Percentiles rank a stretch among this genome's conserved stretches.
Evolutionary conservation across 2,329 filamentous ascomycete species (phyloP).

Genomic region (Stachybotrys chartarum): DNA sequence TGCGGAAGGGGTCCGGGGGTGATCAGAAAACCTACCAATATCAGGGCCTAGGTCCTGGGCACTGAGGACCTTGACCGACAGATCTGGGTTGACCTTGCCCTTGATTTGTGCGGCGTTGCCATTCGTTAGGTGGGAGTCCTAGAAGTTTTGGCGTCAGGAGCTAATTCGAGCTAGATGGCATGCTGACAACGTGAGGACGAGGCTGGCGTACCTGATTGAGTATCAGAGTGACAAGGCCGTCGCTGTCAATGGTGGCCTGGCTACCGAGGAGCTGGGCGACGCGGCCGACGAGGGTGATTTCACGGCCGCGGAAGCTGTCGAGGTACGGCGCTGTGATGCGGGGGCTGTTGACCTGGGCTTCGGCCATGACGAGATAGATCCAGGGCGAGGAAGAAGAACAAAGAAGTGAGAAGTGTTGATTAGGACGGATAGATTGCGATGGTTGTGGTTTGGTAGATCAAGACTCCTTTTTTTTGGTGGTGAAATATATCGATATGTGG

Average conservation of each 20-base stretch:
- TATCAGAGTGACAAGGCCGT: slow-evolving; percentile 66
- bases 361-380: slow-evolving; percentile 41
- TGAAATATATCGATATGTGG: not conserved
- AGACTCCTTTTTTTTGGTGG: not conserved
- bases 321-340: slow-evolving; percentile 79
- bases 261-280: slow-evolving; percentile 78
- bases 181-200: not conserved
- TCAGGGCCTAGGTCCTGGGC: slow-evolving; percentile 61
- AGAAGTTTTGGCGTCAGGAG: not conserved
- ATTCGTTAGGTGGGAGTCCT: slow-evolving; percentile 65
- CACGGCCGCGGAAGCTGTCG: slow-evolving; percentile 63
- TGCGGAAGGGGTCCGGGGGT: not conserved
- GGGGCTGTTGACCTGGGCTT: slow-evolving; percentile 60
- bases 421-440: not conserved
- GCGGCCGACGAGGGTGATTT: slow-evolving; percentile 80
- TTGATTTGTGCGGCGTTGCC: slow-evolving; percentile 70
- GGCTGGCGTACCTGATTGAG: slow-evolving; percentile 58
- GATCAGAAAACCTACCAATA: slow-evolving; percentile 51
- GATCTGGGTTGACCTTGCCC: slow-evolving; percentile 70
- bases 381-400: not conserved
- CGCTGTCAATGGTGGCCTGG: slow-evolving; percentile 71
- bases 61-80: slow-evolving; percentile 63
- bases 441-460: too few species aligned
- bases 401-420: too few species aligned
- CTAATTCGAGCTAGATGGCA: not conserved